Base-by-base conservation (phyloP, 2,329 filamentous ascomycete species). In the Sporothrix brasiliensis region DNA sequence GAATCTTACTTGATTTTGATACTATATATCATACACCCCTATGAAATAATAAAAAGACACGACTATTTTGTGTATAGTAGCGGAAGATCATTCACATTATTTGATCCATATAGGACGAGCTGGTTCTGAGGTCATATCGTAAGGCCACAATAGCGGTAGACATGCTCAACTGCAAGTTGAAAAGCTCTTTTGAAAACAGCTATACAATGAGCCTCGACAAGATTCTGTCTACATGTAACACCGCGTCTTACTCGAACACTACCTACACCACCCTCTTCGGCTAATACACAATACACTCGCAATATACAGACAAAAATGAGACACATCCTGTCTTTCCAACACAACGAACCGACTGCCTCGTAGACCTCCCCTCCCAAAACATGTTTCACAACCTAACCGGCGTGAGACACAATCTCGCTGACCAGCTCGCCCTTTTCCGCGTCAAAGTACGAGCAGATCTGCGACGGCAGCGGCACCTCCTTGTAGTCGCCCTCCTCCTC, bases 371-470 rank as follows among this genome's bases (percentile, higher is more conserved):
- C 14, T 44, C 14, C 2, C 41, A 44, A 16, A 2, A n/a, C 34
- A 16, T 13, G 9, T 6, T 21, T 34, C 5, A 5, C 27, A 4
- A 13, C 77, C 74, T 85, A 97, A 70, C 94, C 94, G 73, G 92
- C 89, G 82, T 98, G 94, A 77, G 95, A 93, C 21, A 99, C 95
- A 79, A 99, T 98, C 85, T 98, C 94, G 77, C 89, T 97, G 39
- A 94, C 87, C 73, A 98, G 78, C 74, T 91, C 88, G 27, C 92
- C 91, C 80, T 93, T 87, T 67, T 78, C 83, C 79, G 90, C 78
- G 71, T 92, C 83, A 87, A 85, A 86, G 85, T 92, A 84, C 78
- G 93, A 88, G 79, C 93, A 89, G 77, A 97, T 91, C 84, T 99
- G 95, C 77, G 94, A 92, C 0, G 95, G 95, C 72, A 98, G 80